Conservation (phyloP, 495 filamentous ascomycete genomes). For the Penicillium turbatum region DNA sequence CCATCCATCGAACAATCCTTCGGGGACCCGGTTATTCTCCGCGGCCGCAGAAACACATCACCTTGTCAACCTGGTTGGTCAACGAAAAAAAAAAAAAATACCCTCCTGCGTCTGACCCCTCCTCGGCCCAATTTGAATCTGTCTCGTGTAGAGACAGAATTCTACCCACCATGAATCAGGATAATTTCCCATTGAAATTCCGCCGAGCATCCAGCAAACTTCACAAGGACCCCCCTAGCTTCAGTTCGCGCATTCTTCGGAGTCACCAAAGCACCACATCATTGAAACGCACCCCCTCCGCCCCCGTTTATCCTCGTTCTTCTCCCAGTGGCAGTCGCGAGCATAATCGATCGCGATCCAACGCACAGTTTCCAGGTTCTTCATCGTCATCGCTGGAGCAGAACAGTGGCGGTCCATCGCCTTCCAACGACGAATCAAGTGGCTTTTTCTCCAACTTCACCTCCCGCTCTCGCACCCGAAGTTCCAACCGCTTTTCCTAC, state of each 20-base stretch:
- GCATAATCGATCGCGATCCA: constrained; percentile 47
- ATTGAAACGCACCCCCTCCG: constrained; percentile 67
- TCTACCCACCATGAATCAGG: constrained; percentile 42
- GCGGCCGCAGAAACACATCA: not conserved
- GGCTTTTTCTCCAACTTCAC: constrained; percentile 29
- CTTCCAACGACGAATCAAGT: constrained; percentile 41
- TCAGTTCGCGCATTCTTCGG: constrained; percentile 40
- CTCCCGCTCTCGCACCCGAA: constrained; percentile 33
- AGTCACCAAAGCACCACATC: constrained; percentile 45
- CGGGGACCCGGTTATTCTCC: constrained; percentile 9
- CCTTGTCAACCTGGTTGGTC: constrained; percentile 11
- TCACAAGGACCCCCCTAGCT: constrained; percentile 46
- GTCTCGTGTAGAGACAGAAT: constrained; percentile 25
- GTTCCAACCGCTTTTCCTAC: constrained; percentile 49
- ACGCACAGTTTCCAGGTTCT: constrained; percentile 44
- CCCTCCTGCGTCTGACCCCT: constrained; percentile 20
- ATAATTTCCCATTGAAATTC: constrained; percentile 45
- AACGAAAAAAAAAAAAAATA: constrained; percentile 1
- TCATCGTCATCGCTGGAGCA: constrained; percentile 51
- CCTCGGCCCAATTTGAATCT: constrained; percentile 33
- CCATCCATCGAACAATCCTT: not conserved
- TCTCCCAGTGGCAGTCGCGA: constrained; percentile 42
- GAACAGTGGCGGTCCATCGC: constrained; percentile 46
- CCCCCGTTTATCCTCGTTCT: constrained; percentile 52
- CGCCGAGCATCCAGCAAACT: constrained; percentile 47